Percentiles rank a stretch among this genome's conserved stretches.
Conservation (phyloP, 441 rosid species). For the Eugenia klotzschiana region DNA sequence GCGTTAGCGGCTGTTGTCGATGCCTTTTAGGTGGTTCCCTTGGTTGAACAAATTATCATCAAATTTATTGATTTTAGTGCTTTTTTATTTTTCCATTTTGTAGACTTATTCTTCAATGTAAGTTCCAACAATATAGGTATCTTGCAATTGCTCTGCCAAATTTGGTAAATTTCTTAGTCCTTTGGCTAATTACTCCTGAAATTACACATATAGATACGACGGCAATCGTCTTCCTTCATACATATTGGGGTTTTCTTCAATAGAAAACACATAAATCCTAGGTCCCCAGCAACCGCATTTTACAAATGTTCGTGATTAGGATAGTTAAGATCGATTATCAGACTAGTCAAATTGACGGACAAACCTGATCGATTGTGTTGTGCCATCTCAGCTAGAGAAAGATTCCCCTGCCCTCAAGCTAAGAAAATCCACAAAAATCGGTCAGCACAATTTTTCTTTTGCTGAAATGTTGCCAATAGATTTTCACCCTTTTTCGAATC, state of each 20-base stretch:
- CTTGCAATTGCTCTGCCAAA: background rate
- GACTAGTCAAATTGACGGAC: background rate
- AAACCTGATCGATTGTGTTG: background rate
- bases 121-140: background rate
- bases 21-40: background rate
- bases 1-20: slow-evolving; percentile 47
- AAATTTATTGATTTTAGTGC: background rate
- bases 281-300: background rate
- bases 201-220: background rate
- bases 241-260: background rate
- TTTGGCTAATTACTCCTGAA: background rate
- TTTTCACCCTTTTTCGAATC: background rate
- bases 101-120: background rate
- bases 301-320: background rate
- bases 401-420: background rate
- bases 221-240: background rate
- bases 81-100: background rate
- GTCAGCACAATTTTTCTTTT: background rate
- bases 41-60: background rate
- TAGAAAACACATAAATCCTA: background rate
- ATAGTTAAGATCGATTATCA: background rate
- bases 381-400: background rate
- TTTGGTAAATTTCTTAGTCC: background rate
- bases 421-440: background rate
- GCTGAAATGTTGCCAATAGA: background rate